Evolutionary conservation across 257 asterid genomes (phyloP).

Genomic region (Petrea volubilis): DNA sequence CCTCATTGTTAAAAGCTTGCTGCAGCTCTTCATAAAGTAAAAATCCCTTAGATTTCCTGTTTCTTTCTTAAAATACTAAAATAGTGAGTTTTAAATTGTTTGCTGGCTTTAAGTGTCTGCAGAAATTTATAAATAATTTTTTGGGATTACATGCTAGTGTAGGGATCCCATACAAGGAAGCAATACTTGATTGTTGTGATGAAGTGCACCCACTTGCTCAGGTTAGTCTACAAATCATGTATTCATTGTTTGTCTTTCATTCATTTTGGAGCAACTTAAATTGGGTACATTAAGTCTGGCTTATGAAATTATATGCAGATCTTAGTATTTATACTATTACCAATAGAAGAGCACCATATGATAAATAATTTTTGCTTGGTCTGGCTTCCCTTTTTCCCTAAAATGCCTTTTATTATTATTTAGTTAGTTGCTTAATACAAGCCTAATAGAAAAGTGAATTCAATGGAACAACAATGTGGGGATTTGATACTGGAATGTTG

Average conservation of each 20-base stretch:
- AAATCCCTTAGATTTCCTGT: not conserved
- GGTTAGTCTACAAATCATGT: constrained; percentile 32
- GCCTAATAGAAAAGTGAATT: no score
- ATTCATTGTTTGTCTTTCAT: not conserved
- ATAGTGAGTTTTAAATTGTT: not conserved
- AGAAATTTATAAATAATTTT: not conserved
- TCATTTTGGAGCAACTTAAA: not conserved
- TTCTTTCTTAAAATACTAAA: not conserved
- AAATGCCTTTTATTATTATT: no score
- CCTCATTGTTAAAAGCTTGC: no score
- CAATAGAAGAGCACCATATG: no score
- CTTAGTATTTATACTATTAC: no score
- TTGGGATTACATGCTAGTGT: constrained; percentile 43
- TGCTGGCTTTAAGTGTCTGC: not conserved
- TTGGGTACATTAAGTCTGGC: no score
- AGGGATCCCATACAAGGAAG: constrained; percentile 75
- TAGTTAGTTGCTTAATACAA: no score
- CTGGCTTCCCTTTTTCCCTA: no score
- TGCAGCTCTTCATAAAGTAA: not conserved
- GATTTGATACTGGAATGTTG: no score
- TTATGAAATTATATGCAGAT: no score
- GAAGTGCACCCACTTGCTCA: constrained; percentile 73
- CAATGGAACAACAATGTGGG: no score
- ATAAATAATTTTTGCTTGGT: no score
- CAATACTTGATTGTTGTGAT: constrained; percentile 52